phyloP scores from a whole-genome alignment of 2,329 filamentous ascomycete species.

The Phialemoniopsis sp. region DNA sequence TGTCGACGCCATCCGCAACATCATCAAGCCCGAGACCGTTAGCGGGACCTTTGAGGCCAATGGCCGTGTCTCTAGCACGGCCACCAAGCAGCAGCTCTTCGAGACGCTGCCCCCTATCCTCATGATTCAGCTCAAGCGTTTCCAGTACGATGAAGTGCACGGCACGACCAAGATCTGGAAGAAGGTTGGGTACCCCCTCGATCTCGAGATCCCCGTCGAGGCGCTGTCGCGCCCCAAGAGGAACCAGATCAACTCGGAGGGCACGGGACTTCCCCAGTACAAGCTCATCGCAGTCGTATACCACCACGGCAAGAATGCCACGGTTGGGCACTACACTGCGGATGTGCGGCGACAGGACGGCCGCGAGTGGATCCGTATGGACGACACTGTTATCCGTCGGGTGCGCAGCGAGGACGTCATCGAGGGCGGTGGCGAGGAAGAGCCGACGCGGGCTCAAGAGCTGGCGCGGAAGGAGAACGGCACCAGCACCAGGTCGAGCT shows the following conservation, averaged over 20 bases:
- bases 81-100: conserved; percentile 93
- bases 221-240: conserved; percentile 76
- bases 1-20: conserved; percentile 78
- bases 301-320: conserved; percentile 95
- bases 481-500: conserved; percentile 20
- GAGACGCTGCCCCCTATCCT: conserved; percentile 87
- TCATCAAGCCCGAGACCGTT: conserved; percentile 80
- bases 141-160: conserved; percentile 82
- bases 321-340: conserved; percentile 95
- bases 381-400: conserved; percentile 86
- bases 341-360: conserved; percentile 92
- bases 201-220: conserved; percentile 89
- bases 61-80: conserved; percentile 69
- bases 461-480: conserved; percentile 54
- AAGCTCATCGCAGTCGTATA: conserved; percentile 88
- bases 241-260: conserved; percentile 59
- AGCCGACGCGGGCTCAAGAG: conserved; percentile 52
- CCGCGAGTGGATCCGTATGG: conserved; percentile 92
- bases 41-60: conserved; percentile 80
- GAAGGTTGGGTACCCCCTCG: conserved; percentile 90
- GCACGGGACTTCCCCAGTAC: conserved; percentile 73
- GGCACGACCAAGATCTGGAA: conserved; percentile 99
- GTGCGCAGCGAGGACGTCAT: conserved; percentile 87
- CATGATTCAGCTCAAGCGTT: conserved; percentile 93
- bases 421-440: conserved; percentile 78